Evolutionary conservation across 2,329 filamentous ascomycete genomes (phyloP).

Genomic region (Ophiocordyceps unilateralis): DNA sequence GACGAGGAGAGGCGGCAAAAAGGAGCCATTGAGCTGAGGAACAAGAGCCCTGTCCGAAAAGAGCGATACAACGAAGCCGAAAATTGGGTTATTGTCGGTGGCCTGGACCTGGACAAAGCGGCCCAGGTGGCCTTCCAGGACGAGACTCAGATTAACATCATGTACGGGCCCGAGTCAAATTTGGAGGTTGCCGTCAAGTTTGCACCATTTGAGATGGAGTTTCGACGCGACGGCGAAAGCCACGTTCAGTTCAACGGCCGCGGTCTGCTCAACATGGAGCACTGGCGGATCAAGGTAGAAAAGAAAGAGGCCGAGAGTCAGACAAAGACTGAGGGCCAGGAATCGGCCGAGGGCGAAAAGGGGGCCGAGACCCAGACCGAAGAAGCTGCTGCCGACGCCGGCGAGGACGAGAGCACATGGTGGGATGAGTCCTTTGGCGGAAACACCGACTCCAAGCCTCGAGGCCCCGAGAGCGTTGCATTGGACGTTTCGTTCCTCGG

Average conservation of each 20-base stretch:
- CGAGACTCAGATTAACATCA: slow-evolving; percentile 52
- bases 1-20: slow-evolving; percentile 86
- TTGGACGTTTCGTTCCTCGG: slow-evolving; percentile 85
- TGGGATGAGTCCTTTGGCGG: slow-evolving; percentile 96
- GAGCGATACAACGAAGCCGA: slow-evolving; percentile 88
- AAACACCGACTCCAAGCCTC: slow-evolving; percentile 89
- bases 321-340: neutral
- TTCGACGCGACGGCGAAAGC: slow-evolving; percentile 63
- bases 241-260: slow-evolving; percentile 81
- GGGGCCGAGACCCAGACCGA: too few relatives aligned
- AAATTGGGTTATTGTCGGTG: slow-evolving; percentile 73
- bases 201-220: slow-evolving; percentile 69
- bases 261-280: slow-evolving; percentile 84
- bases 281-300: slow-evolving; percentile 83
- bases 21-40: slow-evolving; percentile 72
- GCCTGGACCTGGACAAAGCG: slow-evolving; percentile 52
- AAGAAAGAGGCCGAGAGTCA: slow-evolving; percentile 24
- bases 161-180: slow-evolving; percentile 59
- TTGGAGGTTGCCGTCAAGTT: slow-evolving; percentile 76
- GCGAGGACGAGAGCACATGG: slow-evolving; percentile 76
- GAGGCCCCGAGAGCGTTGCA: slow-evolving; percentile 79
- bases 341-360: slow-evolving; percentile 15
- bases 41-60: slow-evolving; percentile 71
- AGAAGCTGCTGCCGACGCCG: too few relatives aligned
- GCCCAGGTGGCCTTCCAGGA: slow-evolving; percentile 52